phyloP scores from a whole-genome alignment of 768 basidiomycete genomes.

The Tephrocybe sp. region DNA sequence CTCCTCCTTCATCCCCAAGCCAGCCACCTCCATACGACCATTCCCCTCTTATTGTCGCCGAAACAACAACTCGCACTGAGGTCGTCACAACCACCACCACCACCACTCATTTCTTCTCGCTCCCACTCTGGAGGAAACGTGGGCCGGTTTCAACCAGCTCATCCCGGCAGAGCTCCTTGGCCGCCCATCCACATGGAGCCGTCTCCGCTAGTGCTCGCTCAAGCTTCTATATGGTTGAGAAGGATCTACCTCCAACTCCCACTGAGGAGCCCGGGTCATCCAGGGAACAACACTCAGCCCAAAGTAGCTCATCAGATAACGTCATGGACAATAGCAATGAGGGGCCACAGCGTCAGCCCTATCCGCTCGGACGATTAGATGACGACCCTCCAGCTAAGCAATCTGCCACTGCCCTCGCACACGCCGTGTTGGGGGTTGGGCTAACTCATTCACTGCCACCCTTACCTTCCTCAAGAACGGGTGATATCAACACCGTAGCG shows the following conservation, averaged over 20 bases:
- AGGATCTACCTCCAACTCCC: conserved; percentile 52
- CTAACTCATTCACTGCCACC: conserved; percentile 47
- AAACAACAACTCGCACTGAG: conserved; percentile 47
- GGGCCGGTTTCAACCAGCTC: conserved; percentile 28
- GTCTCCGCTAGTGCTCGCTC: conserved; percentile 18
- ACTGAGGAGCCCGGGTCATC: conserved; percentile 20
- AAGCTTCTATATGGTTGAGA: conserved; percentile 32
- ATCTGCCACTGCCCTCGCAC: conserved; percentile 45
- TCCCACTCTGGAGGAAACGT: conserved; percentile 64
- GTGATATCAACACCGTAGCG: conserved; percentile 49
- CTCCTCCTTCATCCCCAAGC: conserved; percentile 6
- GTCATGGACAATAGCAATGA: not conserved
- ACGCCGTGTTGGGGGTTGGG: conserved; percentile 57
- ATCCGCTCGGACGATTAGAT: conserved; percentile 16
- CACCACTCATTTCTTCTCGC: conserved; percentile 61
- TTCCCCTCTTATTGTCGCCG: conserved; percentile 37
- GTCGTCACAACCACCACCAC: conserved; percentile 44
- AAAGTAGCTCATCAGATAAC: not conserved
- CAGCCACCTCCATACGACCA: conserved; percentile 33
- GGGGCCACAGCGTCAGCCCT: conserved; percentile 13
- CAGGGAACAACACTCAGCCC: not conserved
- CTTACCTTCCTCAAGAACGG: conserved; percentile 29
- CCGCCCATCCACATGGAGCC: conserved; percentile 21
- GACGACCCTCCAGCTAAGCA: conserved; percentile 16
- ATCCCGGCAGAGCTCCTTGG: conserved; percentile 26